Evolutionary conservation across 2,329 filamentous ascomycete species (phyloP), one percentile per base, ranked within the genome.

Genomic region (Rachicladosporium sp.): DNA sequence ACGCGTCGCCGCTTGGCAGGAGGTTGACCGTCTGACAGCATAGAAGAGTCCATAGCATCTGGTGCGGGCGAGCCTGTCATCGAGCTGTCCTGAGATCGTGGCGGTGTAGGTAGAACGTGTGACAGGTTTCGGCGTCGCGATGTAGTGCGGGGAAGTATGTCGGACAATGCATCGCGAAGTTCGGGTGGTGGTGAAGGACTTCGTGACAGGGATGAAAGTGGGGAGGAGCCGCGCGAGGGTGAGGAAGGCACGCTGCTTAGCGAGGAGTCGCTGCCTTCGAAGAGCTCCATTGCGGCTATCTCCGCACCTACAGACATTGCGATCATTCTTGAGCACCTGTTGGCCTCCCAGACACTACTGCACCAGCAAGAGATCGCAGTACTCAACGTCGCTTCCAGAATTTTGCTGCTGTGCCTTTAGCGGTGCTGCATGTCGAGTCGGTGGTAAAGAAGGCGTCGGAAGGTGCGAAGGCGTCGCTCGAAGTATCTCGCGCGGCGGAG

Each of bases 1-100:
- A 80, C 71, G 57, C 78, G 79, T 53, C 82, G 78, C 61, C 82
- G 82, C 69, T 93, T 94, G 40, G 78, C 67, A 27, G 84, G 82
- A 30, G 78, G 78, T 35, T 71, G 73, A 37, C 75, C 77, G 57
- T 73, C 69, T 47, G 59, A 58, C 13, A 59, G 54, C 41, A 63
- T 58, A 50, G 50, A 58, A 44, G 58, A 58, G 29, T 64, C 58
- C 58, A 65, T 66, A 45, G 56, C 58, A 47, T 68, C 64, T 13
- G 66, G 66, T 10, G 54, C 57, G 9, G 67, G 67, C n/a, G 65
- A 65, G 15, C 60, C 57, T 50, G 58, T 63, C 39, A 64, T 57
- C 19, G 66, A 69, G 12, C 63, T 64, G 40, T 63, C 59, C 45
- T 66, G 64, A 19, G 66, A 69, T 10, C 63, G 60, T 23, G 56